Evolutionary conservation across 768 basidiomycete genomes (phyloP).

Genomic region (Thelephora aurantiotincta): DNA sequence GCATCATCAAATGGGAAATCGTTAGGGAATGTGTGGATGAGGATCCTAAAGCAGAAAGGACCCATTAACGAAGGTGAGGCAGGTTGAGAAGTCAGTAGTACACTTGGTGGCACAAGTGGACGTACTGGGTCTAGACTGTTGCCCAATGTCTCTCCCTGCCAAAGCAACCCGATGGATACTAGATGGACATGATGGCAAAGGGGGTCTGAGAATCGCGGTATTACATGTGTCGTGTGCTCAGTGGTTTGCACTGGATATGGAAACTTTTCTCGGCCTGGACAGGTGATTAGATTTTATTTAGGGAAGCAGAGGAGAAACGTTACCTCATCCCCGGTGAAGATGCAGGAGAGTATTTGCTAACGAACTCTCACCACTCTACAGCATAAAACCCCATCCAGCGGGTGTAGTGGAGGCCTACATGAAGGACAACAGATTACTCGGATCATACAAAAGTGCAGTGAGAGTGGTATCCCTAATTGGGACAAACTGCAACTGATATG

Average conservation of each 20-base stretch:
- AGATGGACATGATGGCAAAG: slow-evolving; percentile 73
- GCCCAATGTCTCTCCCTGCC: slow-evolving; percentile 88
- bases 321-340: slow-evolving; percentile 64
- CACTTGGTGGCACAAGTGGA: slow-evolving; percentile 95
- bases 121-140: slow-evolving; percentile 96
- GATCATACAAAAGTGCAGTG: slow-evolving; percentile 24
- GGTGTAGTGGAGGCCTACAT: slow-evolving; percentile 17
- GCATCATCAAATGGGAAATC: slow-evolving; percentile 31
- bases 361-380: slow-evolving; percentile 74
- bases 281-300: background rate
- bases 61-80: background rate
- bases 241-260: slow-evolving; percentile 40
- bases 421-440: slow-evolving; percentile 9
- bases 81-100: slow-evolving; percentile 2
- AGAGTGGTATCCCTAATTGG: slow-evolving; percentile 60
- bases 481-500: slow-evolving; percentile 78
- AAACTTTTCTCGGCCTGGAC: slow-evolving; percentile 74
- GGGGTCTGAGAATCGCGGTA: slow-evolving; percentile 94
- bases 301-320: slow-evolving; percentile 10
- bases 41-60: slow-evolving; percentile 30
- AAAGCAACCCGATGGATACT: slow-evolving; percentile 94
- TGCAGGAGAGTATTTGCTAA: slow-evolving; percentile 69
- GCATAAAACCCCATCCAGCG: slow-evolving; percentile 85
- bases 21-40: slow-evolving; percentile 61
- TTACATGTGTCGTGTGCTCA: slow-evolving; percentile 73